These are phyloP conservation scores for Raphidocelis subcapitata DNA, from an alignment of 139 green algal species.

Conservation along the genomic window DNA sequence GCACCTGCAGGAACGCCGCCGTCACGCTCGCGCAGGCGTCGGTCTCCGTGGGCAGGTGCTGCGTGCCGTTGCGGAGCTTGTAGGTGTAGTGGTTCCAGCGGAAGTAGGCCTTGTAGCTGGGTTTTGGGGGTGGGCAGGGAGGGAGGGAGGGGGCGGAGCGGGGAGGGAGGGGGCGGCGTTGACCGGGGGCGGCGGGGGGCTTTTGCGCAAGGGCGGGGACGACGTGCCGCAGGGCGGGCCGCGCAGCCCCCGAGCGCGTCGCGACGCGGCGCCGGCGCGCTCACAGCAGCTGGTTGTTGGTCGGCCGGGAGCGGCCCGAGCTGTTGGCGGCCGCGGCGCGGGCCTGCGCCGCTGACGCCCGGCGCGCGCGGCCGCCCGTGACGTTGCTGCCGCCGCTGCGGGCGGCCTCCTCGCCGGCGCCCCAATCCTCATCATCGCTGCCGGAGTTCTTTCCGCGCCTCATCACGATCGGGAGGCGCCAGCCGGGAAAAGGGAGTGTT, in stretches of 20 bases:
- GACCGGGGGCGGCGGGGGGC: not conserved
- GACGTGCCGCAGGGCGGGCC: not conserved
- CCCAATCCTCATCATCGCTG: too few relatives aligned
- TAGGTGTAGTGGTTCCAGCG: slow-evolving; percentile 84
- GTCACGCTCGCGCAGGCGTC: slow-evolving; percentile 92
- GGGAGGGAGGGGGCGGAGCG: too few relatives aligned
- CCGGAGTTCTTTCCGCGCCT: too few relatives aligned
- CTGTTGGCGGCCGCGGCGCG: too few relatives aligned
- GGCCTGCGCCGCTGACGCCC: too few relatives aligned
- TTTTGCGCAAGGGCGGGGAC: not conserved
- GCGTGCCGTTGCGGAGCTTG: slow-evolving; percentile 37
- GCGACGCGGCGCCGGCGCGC: not conserved
- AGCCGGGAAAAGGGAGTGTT: too few relatives aligned
- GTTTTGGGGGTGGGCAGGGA: too few relatives aligned
- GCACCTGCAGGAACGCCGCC: slow-evolving; percentile 89
- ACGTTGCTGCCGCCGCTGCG: too few relatives aligned
- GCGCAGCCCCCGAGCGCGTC: not conserved
- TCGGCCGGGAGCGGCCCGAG: slow-evolving; percentile 63
- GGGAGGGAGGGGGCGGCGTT: not conserved
- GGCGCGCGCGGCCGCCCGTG: too few relatives aligned
- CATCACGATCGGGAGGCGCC: too few relatives aligned
- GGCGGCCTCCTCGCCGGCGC: too few relatives aligned
- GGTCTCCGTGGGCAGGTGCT: slow-evolving; percentile 71
- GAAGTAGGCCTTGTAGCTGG: slow-evolving; percentile 89
- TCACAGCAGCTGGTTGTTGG: slow-evolving; percentile 94